Base-by-base conservation (phyloP, 2,329 filamentous ascomycete genomes). In the Penicillium sp. region DNA sequence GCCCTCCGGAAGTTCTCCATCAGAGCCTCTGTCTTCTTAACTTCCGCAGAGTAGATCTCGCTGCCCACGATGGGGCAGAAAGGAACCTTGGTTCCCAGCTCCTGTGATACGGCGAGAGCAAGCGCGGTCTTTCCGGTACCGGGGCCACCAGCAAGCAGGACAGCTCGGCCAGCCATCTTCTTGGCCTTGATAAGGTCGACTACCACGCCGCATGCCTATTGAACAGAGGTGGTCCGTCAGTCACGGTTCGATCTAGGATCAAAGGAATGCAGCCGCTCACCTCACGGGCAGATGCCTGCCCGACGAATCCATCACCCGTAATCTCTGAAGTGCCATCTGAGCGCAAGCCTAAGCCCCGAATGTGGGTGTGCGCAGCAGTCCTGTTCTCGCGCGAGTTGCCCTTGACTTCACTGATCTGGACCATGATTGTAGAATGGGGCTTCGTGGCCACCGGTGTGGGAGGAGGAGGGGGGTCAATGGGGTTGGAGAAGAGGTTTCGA, bases 1-100 rank as follows among this genome's bases (percentile, higher is more conserved):
- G 94, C 94, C 69, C 94, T 84, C 71, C 94, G 85, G 75, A 99
- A 99, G 79, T 97, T 97, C 81, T 99, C 94, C 94, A 97, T 97
- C 70, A 99, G 79, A 61, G 96, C 89, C 75, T 99, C 94, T 43
- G 94, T 99, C 85, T 99, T 99, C 85, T 99, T 99, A 59, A 99
- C 92, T 76, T 99, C 94, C 39, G 93, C 88, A 63, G 91, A 96
- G 78, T 97, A 99, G 66, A 99, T 89, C 76, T 99, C 94, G 79
- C 92, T 97, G 64, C 92, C 94, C 46, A 97, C 94, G 69, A 99
- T 97, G 32, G 93, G 92, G 74, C 94, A 97, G 73, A 99, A 99
- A 6, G 94, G 94, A 51, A 99, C 96, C 79, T 97, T 97, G 43
- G 92, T 97, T 63, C 94, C 94, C 60, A 99, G 82, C 74, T 99